Base-by-base conservation (phyloP, 495 filamentous ascomycete species). In the Talaromyces stipitatus region DNA sequence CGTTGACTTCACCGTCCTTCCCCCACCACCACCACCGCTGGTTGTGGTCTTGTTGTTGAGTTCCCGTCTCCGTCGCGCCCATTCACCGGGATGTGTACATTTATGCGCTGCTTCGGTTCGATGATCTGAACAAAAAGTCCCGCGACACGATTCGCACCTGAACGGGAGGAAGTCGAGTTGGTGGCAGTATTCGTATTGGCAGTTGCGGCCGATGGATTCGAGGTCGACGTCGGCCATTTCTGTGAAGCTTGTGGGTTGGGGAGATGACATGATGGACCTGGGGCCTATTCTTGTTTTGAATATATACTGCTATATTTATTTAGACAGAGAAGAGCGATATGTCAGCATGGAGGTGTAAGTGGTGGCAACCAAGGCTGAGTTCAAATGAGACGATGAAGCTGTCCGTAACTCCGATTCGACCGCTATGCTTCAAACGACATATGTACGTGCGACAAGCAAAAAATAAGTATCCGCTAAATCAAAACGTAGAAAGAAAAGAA, bases 111-210 rank as follows among this genome's bases (percentile, higher is more conserved):
- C 81, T 72, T 97, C 92, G 65, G 84, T 88, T 54, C 94, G 90
- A 80, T 98, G 94, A 68, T 97, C 91, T 66, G 95, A 88, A 69
- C 94, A 98, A 79, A 84, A 98, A 48, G 86, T 95, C 47, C 85
- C 80, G 63, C 73, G 76, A 65, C 94, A 98, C 67, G 86, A 91
- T 71, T 94, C 88, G 79, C 94, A 98, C 62, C 83, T 80, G 75
- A 97, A 98, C 36, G 94, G 94, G 10, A 98, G 86, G 75, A 97
- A 97, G 74, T 97, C 95, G 47, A 97, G 88, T 65, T 89, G 86
- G 68, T 91, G 85, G 81, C 94, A 98, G 79, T 89, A 91, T 61
- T 83, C 72, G 73, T 88, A 85, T 72, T 97, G 84, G 79, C 94
- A 98, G 76, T 96, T 91, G 55, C 84, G 82, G 64, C 94, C 94